These are phyloP conservation scores for Dryas drummondii DNA, from an alignment of 306 rosid genomes.

Conservation along the genomic window DNA sequence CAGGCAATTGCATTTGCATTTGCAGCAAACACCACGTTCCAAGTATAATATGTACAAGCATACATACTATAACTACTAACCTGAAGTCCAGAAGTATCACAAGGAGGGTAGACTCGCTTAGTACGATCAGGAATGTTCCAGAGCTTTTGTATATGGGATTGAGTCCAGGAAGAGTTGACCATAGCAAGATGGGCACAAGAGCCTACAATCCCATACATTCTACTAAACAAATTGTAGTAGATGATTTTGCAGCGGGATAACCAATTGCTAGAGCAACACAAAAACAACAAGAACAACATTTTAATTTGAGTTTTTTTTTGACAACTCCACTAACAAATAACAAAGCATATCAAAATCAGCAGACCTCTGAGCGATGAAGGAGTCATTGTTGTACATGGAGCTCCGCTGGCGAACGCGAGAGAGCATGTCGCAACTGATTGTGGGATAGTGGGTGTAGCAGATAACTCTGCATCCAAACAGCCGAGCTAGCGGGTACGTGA, in stretches of 20 bases:
- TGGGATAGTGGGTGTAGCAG: constrained; percentile 91
- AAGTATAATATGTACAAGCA: neutral
- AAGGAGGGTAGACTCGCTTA: constrained; percentile 90
- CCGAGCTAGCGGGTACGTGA: constrained; percentile 88
- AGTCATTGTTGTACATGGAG: constrained; percentile 76
- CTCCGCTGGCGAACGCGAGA: constrained; percentile 79
- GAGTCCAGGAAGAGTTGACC: constrained; percentile 99
- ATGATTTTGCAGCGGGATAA: constrained; percentile 69
- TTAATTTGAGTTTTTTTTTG: too few relatives aligned
- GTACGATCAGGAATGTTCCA: constrained; percentile 72
- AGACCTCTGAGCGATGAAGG: constrained; percentile 63
- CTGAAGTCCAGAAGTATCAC: constrained; percentile 93
- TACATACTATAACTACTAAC: constrained; percentile 31
- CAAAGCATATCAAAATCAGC: neutral
- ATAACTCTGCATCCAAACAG: constrained; percentile 84
- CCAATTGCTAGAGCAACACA: constrained; percentile 69
- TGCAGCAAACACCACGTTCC: constrained; percentile 7
- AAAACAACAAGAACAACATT: neutral
- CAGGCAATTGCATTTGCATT: constrained; percentile 6
- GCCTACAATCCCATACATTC: constrained; percentile 80
- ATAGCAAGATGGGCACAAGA: constrained; percentile 85
- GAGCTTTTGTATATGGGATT: constrained; percentile 72
- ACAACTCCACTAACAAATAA: neutral
- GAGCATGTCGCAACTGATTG: constrained; percentile 94
- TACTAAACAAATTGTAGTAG: constrained; percentile 75